Base-by-base conservation (phyloP, 2,329 filamentous ascomycete species). In the Pseudogymnoascus pannorum region DNA sequence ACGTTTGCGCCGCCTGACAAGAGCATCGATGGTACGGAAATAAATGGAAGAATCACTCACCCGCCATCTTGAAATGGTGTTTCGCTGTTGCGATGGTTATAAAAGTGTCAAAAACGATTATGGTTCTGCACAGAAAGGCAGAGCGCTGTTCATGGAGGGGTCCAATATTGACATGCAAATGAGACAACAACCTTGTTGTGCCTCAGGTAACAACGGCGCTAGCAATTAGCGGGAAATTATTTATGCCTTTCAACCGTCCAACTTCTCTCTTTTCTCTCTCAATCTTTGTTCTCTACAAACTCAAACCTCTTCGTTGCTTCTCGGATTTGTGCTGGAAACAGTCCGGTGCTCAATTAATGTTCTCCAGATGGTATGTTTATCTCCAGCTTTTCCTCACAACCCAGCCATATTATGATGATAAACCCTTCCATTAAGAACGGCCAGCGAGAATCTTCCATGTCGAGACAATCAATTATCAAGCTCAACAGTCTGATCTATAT, bases 381-480 rank as follows among this genome's bases (percentile, higher is more conserved):
- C 36, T 62, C 62, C 26, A 59, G 64, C 58, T 61, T 60, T 61
- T 44, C 60, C 65, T 51, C 22, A 63, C 58, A 51, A 33, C 61
- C 57, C 54, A 58, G 57, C 51, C 57, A 62, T 69, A 67, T 64
- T 64, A 75, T 83, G 82, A 86, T 86, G 82, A 85, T 74, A 76
- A 72, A 76, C 67, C 71, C 76, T 81, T 77, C 70, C 65, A 76
- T 82, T 83, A 84, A 84, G 82, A 85, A 85, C 82, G 81, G 82
- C 82, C 82, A 84, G 82, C 83, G 80, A 35, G 80, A 86, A 84
- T 75, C 68, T 65, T 70, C 71, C 67, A 79, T 85, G 82, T 83
- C 79, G 82, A 84, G 76, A 75, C 68, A 71, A 68, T 67, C 66
- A 76, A 78, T 75, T 76, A 81, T 83, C 82, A 85, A 84, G 81